Base-by-base conservation (phyloP, 1,284 basidiomycete genomes). In the Ceraceosorus bombacis region DNA sequence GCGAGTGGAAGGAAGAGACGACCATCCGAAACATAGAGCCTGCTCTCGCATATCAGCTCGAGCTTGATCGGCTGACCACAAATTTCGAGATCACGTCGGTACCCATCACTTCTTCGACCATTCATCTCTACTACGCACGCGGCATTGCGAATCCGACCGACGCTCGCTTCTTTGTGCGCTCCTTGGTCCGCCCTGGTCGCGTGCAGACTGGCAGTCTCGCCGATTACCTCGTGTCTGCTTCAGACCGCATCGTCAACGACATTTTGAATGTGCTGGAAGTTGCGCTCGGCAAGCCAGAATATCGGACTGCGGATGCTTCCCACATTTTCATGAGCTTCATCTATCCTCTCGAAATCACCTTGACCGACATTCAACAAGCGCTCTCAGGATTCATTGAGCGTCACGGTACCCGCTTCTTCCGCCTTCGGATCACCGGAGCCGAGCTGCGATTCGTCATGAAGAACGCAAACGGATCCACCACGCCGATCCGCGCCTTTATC, bases 1-100 rank as follows among this genome's bases (percentile, higher is more conserved):
- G 85, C 37, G 78, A 78, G 13, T 99, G 95, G 95, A 84, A 82
- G 63, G 95, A 98, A 83, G 91, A 97, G 79, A 86, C 90, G 77
- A 87, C 92, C 9, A 95, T 99, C 78, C 88, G 94, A 79, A 96
- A 98, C 82, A 92, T 97, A 66, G 95, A 99, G 78, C 95, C 95
- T 38, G 95, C 95, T 46, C 83, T 98, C 54, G 95, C 95, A 43
- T 98, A 92, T 85, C 95, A 98, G 81, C 85, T 99, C 55, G 95
- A 99, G 80, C 86, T 99, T 60, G 88, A 88, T 79, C 89, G 95
- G 55, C 83, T 99, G 66, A 94, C 92, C 59, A 66, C 66, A 50
- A 89, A 95, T 82, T 98, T 97, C 82, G 91, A 95, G 79, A 85
- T 99, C 78, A 90, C 86, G 49, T 93, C 95, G 6, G 69, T 76